Evolutionary conservation across 495 filamentous ascomycete genomes (phyloP), one percentile per base, ranked within the genome.

Genomic region (Aspergillus carlsbadensis): DNA sequence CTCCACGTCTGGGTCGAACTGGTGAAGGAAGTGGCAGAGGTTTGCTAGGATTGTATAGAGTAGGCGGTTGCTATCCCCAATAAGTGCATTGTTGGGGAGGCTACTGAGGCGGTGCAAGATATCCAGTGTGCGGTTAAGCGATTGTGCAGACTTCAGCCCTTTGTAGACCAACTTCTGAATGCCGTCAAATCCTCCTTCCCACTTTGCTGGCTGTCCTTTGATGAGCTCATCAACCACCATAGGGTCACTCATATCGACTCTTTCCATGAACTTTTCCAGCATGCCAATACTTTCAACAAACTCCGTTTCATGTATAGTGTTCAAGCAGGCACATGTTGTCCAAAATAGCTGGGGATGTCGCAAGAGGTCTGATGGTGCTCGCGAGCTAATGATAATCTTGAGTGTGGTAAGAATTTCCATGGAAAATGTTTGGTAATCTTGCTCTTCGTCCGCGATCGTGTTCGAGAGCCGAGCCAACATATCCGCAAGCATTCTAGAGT

Each of bases 351-450:
- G 92, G 6, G 94, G 92, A 58, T 93, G 96, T 34, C 87, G 84
- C 39, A 96, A 59, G 13, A 99, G 78, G 69, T 94, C 88, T 18
- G 84, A 76, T 3, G 87, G 79, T n/a, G 90, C 84, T 18, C 96
- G 76, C 22, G 91, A 90, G 54, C 83, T 81, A 54, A 98, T 94
- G 52, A 97, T 87, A 0, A 91, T 90, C 56, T 92, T 90, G 41
- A 99, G 69, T 0, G 94, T 98, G 1, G 91, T 96, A 22, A 99
- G 76, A 64, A 98, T 96, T 65, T 99, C 94, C 87, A 97, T 90
- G 2, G 95, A 95, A 69, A 97, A 99, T 2, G 91, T 90, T 62
- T 96, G 91, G 46, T 96, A 92, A 70, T 97, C 92, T 0, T 84
- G 77, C 57, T 92, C 89, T 59, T 96, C 90, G 60, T 96, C 91